Percentiles rank a stretch among this genome's conserved stretches.
phyloP scores from a whole-genome alignment of 139 green algal species.

The Micromonas commoda region DNA sequence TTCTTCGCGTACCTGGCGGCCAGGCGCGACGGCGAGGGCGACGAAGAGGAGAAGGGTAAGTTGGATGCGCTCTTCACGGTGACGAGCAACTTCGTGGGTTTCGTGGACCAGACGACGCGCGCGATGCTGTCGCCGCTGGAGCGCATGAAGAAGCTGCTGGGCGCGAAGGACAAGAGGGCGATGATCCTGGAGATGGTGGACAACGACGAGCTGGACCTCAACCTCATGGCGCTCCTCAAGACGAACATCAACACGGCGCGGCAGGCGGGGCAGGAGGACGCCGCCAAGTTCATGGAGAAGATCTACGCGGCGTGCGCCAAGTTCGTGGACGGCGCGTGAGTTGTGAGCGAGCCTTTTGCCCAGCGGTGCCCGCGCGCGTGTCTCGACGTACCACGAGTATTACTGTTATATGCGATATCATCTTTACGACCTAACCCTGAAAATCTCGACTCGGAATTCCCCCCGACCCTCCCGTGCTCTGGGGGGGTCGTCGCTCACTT shows the following conservation, averaged over 20 bases:
- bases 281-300: conserved; percentile 35
- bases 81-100: conserved; percentile 16
- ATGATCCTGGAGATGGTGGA: conserved; percentile 32
- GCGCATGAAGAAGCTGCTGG: conserved; percentile 30
- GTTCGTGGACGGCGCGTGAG: conserved; percentile 25
- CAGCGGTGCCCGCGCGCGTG: too few species aligned
- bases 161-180: conserved; percentile 32
- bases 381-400: not conserved
- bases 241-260: conserved; percentile 33
- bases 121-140: conserved; percentile 26
- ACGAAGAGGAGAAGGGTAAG: not conserved
- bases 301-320: conserved; percentile 29
- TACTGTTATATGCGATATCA: not conserved
- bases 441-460: too few species aligned
- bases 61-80: conserved; percentile 26
- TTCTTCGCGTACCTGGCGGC: conserved; percentile 21
- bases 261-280: conserved; percentile 12
- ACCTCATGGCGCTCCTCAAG: conserved; percentile 33
- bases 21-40: not conserved
- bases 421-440: not conserved
- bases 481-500: not conserved
- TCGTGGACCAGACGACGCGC: conserved; percentile 22
- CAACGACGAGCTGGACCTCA: conserved; percentile 30
- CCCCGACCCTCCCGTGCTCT: too few species aligned
- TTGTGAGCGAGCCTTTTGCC: not conserved